Evolutionary conservation across 768 basidiomycete species (phyloP), one percentile per base, ranked within the genome.

Genomic region (Phaeotremella fagi): DNA sequence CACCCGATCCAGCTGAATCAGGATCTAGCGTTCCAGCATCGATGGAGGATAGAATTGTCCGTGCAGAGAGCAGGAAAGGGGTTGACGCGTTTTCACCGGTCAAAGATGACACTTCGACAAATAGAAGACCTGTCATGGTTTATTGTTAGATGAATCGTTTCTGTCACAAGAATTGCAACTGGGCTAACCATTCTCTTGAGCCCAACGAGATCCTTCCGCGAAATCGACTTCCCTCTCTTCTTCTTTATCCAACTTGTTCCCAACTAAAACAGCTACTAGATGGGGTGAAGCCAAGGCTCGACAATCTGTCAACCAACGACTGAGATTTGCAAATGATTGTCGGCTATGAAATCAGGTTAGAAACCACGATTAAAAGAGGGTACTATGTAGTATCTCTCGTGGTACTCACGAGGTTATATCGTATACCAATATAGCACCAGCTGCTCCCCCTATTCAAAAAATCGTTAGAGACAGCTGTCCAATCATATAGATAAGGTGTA

Each of bases 191-290:
- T 98, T 91, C 73, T 92, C 89, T 45, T 90, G 87, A 18, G 95
- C 94, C 91, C 91, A 99, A 68, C 82, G 79, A 66, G 88, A 90
- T 9, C 90, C 95, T 76, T 99, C 95, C 23, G 85, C 81, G 84
- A 88, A 95, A 64, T 94, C 89, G 33, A 99, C 91, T 74, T 98
- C 88, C 48, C 95, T 79, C 24, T 76, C 90, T 47, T 95, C 92
- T 66, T 97, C 94, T 64, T 84, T 80, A 74, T 99, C 95, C 14
- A 87, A 82, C 77, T 99, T 98, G 75, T 91, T 97, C 43, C 95
- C 95, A 18, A 99, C 90, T 6, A 76, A 55, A 2, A 77, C 76
- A 11, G 75, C 73, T 15, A 94, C 88, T 2, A 97, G 78, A 70
- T 97, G 86, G 12, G 91, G 88, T 57, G 90, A 91, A 14, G 87